Conservation (phyloP, 257 asterid species). For the Solanum clarkiae region DNA sequence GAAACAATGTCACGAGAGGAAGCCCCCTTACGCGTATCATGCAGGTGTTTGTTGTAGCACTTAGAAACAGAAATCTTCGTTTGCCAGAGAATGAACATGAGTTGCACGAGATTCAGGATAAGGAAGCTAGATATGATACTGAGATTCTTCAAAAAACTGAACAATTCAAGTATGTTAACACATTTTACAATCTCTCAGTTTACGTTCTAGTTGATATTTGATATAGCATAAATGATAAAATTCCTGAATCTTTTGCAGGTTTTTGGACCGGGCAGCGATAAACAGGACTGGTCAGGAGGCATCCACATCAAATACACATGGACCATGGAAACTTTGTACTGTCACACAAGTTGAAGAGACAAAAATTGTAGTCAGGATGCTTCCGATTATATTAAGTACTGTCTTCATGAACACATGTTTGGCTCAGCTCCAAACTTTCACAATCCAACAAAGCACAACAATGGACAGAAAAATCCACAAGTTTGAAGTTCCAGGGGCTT, state of each 20-base stretch:
- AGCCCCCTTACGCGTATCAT: constrained; percentile 47
- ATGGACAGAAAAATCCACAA: constrained; percentile 40
- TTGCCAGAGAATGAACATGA: constrained; percentile 27
- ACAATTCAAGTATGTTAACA: constrained; percentile 42
- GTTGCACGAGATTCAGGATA: constrained; percentile 37
- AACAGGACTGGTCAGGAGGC: constrained; percentile 5
- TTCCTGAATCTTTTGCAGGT: constrained; percentile 16
- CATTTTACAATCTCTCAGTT: background rate
- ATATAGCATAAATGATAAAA: background rate
- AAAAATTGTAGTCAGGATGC: constrained; percentile 56
- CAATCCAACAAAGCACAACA: constrained; percentile 66
- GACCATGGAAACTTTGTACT: constrained; percentile 53
- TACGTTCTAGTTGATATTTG: background rate
- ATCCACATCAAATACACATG: background rate
- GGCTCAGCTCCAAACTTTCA: constrained; percentile 78
- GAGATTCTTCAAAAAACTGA: constrained; percentile 54
- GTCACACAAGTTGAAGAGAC: constrained; percentile 72
- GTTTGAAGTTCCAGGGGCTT: constrained; percentile 55
- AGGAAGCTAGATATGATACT: constrained; percentile 24
- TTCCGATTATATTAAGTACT: constrained; percentile 59
- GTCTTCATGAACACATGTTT: constrained; percentile 74
- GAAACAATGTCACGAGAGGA: constrained; percentile 40
- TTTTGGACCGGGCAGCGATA: constrained; percentile 51
- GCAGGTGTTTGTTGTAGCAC: constrained; percentile 59
- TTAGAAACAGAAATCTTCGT: constrained; percentile 36